Base-by-base conservation (phyloP, 73 alveolate genomes). In the Uronychia setigera region DNA sequence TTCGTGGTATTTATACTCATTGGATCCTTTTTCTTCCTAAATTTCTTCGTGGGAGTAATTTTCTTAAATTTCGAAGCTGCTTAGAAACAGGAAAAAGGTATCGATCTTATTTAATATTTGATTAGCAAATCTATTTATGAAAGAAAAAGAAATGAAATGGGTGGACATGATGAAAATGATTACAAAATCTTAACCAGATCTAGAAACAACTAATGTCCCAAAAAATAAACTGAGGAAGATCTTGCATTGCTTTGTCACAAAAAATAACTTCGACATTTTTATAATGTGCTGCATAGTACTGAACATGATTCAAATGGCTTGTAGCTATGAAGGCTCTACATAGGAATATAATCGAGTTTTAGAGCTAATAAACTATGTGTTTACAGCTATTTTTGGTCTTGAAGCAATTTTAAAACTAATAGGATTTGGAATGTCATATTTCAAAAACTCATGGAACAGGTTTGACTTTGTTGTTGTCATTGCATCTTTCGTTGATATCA, bases 391-490 rank as follows among this genome's bases (percentile, higher is more conserved):
- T 79, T 97, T 97, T 82, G 91, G 91, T 0, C 74, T 87, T n/a
- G 99, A 97, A 86, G 90, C 97, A 29, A 0, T 92, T 30, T 67
- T 97, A 67, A 97, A 97, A 86, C 88, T 96, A n/a, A 35, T 74
- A 0, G 99, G 97, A 35, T 91, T 94, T 85, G 98, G 97, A 1
- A 35, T 33, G 14, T 95, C 93, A 58, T 97, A 96, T 86, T 97
- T 97, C 82, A 88, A 91, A 76, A 91, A 92, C 29, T 90, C 88
- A 31, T 97, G 99, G 98, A 96, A 97, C 81, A 85, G 79, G 85
- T 97, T 97, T 83, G 99, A 97, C 84, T 96, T 97, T 81, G 96
- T 97, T 91, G 99, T 97, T 33, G 99, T 97, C 25, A 58, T 93
- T 1, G 91, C 98, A 5, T 89, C 98, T 32, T 79, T 94, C 32